Base-by-base conservation (phyloP, 805 yeast genomes). In the Zygoascus tannicola region DNA sequence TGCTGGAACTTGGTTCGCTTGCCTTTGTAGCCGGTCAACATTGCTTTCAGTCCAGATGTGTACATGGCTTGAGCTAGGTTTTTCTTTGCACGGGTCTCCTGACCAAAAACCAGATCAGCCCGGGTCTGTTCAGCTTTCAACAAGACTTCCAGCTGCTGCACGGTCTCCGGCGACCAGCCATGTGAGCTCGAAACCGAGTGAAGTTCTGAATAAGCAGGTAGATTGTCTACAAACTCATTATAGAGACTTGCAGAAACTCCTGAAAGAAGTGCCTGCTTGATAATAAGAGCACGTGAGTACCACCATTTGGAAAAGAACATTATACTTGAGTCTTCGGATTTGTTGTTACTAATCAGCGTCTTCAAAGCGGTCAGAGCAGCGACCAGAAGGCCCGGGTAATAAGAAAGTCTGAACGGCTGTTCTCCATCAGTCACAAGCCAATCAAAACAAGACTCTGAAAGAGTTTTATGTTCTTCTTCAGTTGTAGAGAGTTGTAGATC, bases 1-100 rank as follows among this genome's bases (percentile, higher is more conserved):
- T 71, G 71, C 64, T 90, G 97, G 59, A 68, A 85, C 60, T 84
- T 84, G 3, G 97, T 90, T 57, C 92, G 71, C 58, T 79, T 81
- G 7, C 95, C 96, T 53, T 79, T 79, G 44, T 92, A 84, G 52
- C 97, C 97, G 1, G 97, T 83, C 38, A 90, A 64, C 0, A 80
- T 74, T 50, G 80, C 74, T 0, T 87, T 76, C 8, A 81, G 57
- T 12, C 73, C 70, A 36, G 76, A 73, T 2, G 80, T 85, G 48
- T 71, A 72, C 26, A 48, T 47, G 2, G 61, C 66, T 14, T 35
- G 43, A 2, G 44, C 43, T 7, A 64, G 44, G 5, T 38, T 23
- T 5, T 51, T 53, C 15, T 47, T 44, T 4, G 64, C 58, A 20
- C 42, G 40, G 3, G 47, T 51, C 2, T 59, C 59, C 23, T 64